Evolutionary conservation across 2,329 filamentous ascomycete genomes (phyloP).

Genomic region (Epichloe bromicola): DNA sequence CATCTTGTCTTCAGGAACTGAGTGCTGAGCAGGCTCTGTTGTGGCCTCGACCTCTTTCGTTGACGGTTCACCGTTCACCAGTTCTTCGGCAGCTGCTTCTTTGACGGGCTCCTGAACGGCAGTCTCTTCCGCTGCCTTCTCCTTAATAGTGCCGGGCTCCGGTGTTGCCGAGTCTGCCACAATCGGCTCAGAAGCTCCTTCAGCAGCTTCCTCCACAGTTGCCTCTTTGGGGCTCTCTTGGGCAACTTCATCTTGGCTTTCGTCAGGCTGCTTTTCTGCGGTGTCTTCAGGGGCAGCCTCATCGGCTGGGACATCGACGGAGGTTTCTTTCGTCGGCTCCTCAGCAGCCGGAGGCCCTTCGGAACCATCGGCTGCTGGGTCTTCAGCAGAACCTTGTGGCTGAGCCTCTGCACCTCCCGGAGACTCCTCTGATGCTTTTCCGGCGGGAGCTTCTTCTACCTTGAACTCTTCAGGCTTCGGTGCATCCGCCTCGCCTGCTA

Average conservation of each 20-base stretch:
- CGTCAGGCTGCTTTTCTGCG: neutral
- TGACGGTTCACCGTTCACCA: neutral
- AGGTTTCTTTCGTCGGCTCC: neutral
- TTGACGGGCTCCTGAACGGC: neutral
- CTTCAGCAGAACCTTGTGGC: neutral
- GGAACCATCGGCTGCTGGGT: neutral
- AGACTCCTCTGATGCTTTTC: neutral
- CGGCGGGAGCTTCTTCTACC: neutral
- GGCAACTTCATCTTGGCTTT: conserved; percentile 2
- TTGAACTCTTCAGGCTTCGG: neutral
- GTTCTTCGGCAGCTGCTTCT: neutral
- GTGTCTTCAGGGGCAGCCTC: neutral
- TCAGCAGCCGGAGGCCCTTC: neutral
- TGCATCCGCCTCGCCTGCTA: neutral
- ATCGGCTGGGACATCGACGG: neutral
- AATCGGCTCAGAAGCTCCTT: neutral
- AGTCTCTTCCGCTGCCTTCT: neutral
- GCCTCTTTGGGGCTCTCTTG: neutral
- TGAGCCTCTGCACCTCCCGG: neutral
- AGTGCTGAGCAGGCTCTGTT: neutral
- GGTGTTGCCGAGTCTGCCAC: neutral
- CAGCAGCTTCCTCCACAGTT: neutral
- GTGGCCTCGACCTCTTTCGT: neutral
- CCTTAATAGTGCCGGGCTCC: neutral
- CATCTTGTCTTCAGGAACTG: neutral